Evolutionary conservation across 495 filamentous ascomycete genomes (phyloP).

Genomic region (Aspergillus leporis): DNA sequence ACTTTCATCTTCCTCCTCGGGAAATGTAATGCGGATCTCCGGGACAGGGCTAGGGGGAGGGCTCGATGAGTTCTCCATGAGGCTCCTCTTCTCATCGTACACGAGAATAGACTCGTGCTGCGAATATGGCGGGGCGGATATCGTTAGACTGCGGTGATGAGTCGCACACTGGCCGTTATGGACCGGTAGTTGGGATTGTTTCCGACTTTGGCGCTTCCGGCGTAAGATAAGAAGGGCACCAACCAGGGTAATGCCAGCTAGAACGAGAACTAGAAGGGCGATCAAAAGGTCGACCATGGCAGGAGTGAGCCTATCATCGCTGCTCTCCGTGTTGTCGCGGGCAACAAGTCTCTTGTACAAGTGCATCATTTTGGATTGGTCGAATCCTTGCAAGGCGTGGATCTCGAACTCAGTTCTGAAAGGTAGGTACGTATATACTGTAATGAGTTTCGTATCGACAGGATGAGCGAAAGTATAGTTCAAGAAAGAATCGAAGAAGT

Average conservation of each 20-base stretch:
- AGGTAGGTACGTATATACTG: neutral
- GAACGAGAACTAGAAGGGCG: constrained; percentile 72
- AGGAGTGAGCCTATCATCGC: constrained; percentile 42
- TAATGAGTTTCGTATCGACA: neutral
- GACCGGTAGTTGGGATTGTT: constrained; percentile 57
- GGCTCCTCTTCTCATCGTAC: constrained; percentile 69
- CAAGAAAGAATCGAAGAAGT: neutral
- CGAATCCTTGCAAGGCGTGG: constrained; percentile 2
- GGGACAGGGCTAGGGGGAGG: constrained; percentile 86
- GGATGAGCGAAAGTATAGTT: neutral
- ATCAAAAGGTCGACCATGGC: constrained; percentile 75
- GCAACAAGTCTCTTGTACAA: constrained; percentile 48
- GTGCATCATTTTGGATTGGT: constrained; percentile 41
- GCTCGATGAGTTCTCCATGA: constrained; percentile 70
- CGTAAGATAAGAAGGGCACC: constrained; percentile 70
- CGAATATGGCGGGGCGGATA: constrained; percentile 54
- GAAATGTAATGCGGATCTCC: constrained; percentile 97
- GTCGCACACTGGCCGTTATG: constrained; percentile 55
- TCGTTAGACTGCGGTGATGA: constrained; percentile 67
- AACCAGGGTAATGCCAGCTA: constrained; percentile 65
- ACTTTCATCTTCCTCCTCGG: constrained; percentile 84
- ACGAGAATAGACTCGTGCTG: constrained; percentile 68
- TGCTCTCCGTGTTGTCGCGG: constrained; percentile 46
- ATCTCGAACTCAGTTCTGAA: neutral
- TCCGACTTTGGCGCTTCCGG: constrained; percentile 55